Base-by-base conservation (phyloP, 306 rosid species). In the Dryas alaskensis region DNA sequence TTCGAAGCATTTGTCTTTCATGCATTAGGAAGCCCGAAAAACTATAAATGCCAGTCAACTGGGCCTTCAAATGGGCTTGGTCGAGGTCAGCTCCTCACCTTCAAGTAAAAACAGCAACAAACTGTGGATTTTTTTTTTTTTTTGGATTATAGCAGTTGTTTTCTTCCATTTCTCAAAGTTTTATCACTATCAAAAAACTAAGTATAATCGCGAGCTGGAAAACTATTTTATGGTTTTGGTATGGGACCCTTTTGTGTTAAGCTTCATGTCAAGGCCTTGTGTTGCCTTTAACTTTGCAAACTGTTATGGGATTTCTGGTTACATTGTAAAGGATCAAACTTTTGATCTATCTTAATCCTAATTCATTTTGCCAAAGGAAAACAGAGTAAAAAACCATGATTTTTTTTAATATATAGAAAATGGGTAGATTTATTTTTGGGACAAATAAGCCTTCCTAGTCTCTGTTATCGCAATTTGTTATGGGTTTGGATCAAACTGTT, bases 1-100 rank as follows among this genome's bases (percentile, higher is more conserved):
- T 37, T 43, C 45, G 3, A 22, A 55, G 19, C 63, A 55, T 59
- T 70, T 70, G 74, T 72, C 57, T 58, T 31, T 58, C 76, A 22
- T 45, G 75, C 31, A 37, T 27, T 55, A 27, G 44, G 74, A 42
- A 44, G 5, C 19, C 11, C 42, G 39, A 22, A 8, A 19, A 19
- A 4, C n/a, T 53, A 6, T 19, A 55, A 55, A 17, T 13, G 44
- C 11, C 1, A 22, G 62, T 70, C 46, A 51, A 68, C 60, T 39
- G 72, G 27, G 46, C 10, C 31, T 37, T 70, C 46, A 51, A 68
- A 46, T 39, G 72, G 27, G 46, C 10, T 51, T 37, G 22, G 12
- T 31, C 27, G 73, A 13, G 1, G 42, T 37, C 4, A 67, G 12
- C 16, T 51, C 57, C 9, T 44, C 37, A 31, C 51, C 0, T 0